A percentile compares a stretch with the other conserved stretches of the same genome.
Conservation (phyloP, 2,329 filamentous ascomycete species). For the Ramularia collo-cygni region DNA sequence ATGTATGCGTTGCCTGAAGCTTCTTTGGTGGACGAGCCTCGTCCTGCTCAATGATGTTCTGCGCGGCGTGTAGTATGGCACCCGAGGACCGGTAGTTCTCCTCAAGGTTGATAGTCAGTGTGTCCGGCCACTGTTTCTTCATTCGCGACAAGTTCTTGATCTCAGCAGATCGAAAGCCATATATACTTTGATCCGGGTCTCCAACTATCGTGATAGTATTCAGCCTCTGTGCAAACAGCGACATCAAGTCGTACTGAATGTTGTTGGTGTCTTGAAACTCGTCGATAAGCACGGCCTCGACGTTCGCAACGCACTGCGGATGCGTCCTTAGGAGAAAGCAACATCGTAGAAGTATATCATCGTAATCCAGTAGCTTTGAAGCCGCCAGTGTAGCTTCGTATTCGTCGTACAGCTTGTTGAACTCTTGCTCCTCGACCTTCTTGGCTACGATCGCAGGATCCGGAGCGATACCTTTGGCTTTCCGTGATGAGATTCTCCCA, state of each 20-base stretch:
- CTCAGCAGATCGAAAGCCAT: constrained; percentile 90
- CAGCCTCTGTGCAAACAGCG: constrained; percentile 65
- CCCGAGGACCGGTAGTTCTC: constrained; percentile 93
- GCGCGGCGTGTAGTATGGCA: constrained; percentile 70
- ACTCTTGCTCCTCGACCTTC: constrained; percentile 54
- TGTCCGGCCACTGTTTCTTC: constrained; percentile 67
- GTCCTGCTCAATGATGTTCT: constrained; percentile 88
- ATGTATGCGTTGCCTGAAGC: constrained; percentile 70
- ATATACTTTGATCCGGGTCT: constrained; percentile 96
- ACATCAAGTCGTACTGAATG: constrained; percentile 92
- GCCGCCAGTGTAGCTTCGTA: constrained; percentile 70
- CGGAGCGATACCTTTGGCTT: constrained; percentile 49
- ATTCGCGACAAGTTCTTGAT: constrained; percentile 79
- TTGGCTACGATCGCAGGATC: constrained; percentile 41
- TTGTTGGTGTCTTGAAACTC: constrained; percentile 97
- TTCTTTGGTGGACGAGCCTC: constrained; percentile 69
- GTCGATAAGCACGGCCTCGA: constrained; percentile 87
- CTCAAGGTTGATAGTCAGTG: constrained; percentile 76
- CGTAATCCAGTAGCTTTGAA: constrained; percentile 86
- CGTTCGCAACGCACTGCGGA: constrained; percentile 77
- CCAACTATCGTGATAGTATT: constrained; percentile 88
- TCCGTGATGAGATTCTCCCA: constrained; percentile 63
- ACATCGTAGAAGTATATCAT: constrained; percentile 81
- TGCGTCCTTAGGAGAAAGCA: constrained; percentile 67
- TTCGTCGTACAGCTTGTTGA: constrained; percentile 60